A percentile compares a stretch with the other conserved stretches of the same genome.
These are phyloP conservation scores for Barnettozyma hawaiiensis DNA, from an alignment of 1,139 yeast genomes.

Conservation along the genomic window DNA sequence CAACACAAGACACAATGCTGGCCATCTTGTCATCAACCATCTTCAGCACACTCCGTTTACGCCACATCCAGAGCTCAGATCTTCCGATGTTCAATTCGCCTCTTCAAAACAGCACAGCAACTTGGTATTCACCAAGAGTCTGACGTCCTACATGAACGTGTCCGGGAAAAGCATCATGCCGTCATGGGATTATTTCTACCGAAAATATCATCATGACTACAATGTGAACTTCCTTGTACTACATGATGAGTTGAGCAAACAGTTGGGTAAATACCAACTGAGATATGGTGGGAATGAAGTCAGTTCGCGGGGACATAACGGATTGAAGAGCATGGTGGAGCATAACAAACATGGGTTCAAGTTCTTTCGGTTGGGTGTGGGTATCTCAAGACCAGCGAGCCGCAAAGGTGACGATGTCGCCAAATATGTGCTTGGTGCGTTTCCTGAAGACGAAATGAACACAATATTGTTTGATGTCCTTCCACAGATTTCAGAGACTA, in stretches of 20 bases:
- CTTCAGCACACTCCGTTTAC: constrained; percentile 20
- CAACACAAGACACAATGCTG: constrained; percentile 73
- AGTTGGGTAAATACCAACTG: constrained; percentile 57
- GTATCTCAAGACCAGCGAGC: constrained; percentile 61
- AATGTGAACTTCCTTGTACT: constrained; percentile 47
- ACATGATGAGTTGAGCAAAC: constrained; percentile 71
- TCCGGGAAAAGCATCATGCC: constrained; percentile 51
- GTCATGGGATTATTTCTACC: constrained; percentile 39
- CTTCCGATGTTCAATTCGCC: constrained; percentile 18
- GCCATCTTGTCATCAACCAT: constrained; percentile 47
- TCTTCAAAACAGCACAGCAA: constrained; percentile 14
- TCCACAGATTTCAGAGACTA: constrained; percentile 34
- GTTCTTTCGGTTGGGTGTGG: constrained; percentile 50
- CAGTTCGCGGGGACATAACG: constrained; percentile 76
- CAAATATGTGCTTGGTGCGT: constrained; percentile 53
- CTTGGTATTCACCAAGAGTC: constrained; percentile 44
- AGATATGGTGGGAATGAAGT: constrained; percentile 42
- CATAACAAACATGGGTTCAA: constrained; percentile 23
- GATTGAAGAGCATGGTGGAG: constrained; percentile 52
- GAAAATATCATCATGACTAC: constrained; percentile 23
- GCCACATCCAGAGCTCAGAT: constrained; percentile 23
- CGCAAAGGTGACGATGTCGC: constrained; percentile 43
- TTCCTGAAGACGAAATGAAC: constrained; percentile 39
- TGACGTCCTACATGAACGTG: constrained; percentile 60
- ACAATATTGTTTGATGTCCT: constrained; percentile 32